Conservation (phyloP, 1,139 yeast species). For the Hyphopichia fennica region DNA sequence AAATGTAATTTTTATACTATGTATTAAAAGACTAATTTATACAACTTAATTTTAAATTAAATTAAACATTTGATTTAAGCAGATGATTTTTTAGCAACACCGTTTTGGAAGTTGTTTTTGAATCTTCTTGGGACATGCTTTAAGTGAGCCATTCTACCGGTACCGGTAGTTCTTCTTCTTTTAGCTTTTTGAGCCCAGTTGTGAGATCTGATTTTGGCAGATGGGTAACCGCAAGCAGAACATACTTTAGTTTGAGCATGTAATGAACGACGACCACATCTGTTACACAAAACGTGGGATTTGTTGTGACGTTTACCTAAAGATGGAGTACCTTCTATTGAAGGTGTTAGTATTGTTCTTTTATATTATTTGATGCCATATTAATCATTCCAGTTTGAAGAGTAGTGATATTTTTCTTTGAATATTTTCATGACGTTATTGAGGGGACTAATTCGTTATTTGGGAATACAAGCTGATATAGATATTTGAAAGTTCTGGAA, state of each 20-base stretch:
- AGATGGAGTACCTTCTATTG: constrained; percentile 98
- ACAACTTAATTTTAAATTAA: constrained; percentile 6
- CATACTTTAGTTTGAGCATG: constrained; percentile 99
- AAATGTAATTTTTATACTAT: constrained; percentile 5
- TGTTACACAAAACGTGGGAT: constrained; percentile 98
- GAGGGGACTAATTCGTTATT: too few species aligned
- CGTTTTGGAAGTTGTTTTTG: constrained; percentile 98
- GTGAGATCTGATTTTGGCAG: constrained; percentile 97
- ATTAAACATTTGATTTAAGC: constrained; percentile 27
- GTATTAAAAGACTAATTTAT: not conserved
- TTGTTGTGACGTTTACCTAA: constrained; percentile 99
- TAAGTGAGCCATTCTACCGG: constrained; percentile 99
- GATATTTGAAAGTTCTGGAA: too few species aligned
- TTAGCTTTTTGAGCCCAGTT: constrained; percentile 99
- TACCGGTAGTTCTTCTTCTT: constrained; percentile 99
- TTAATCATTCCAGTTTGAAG: too few species aligned
- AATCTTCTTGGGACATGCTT: constrained; percentile 96
- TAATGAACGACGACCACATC: constrained; percentile 99
- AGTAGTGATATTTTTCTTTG: too few species aligned
- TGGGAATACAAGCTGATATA: too few species aligned
- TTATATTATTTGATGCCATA: too few species aligned
- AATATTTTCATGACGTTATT: too few species aligned
- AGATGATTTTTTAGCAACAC: constrained; percentile 63
- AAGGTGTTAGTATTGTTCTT: constrained; percentile 17
- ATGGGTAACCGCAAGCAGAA: constrained; percentile 99